Percentiles rank a stretch among this genome's conserved stretches.
phyloP scores from a whole-genome alignment of 768 basidiomycete species.

The Mycena capillaripes region DNA sequence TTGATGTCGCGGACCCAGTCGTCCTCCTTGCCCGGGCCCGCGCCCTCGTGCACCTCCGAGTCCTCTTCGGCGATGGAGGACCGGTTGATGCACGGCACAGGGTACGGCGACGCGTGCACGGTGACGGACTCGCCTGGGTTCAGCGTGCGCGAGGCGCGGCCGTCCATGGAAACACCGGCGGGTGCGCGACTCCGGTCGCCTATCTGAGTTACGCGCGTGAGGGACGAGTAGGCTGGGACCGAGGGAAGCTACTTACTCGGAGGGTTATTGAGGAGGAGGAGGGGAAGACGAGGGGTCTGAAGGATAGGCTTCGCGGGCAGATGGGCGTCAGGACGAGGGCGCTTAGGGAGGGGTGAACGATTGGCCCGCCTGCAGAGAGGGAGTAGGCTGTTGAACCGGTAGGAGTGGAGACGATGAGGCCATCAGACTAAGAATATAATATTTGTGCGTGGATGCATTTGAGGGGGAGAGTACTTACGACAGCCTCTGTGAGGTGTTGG shows the following conservation, averaged over 20 bases:
- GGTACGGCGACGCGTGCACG: slow-evolving; percentile 87
- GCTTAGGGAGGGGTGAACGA: slow-evolving; percentile 93
- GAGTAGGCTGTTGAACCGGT: slow-evolving; percentile 98
- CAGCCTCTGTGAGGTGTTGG: slow-evolving; percentile 95
- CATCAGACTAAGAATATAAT: slow-evolving; percentile 78
- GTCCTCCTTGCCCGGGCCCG: slow-evolving; percentile 85
- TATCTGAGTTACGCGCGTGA: slow-evolving; percentile 64
- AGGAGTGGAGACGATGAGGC: slow-evolving; percentile 94
- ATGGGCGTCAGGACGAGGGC: slow-evolving; percentile 96
- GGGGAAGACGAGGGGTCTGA: slow-evolving; percentile 93
- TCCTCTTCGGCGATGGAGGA: slow-evolving; percentile 77
- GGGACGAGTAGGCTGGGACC: background rate
- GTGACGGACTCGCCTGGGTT: slow-evolving; percentile 89
- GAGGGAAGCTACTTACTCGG: slow-evolving; percentile 64
- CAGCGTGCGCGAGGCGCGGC: slow-evolving; percentile 85
- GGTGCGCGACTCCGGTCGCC: slow-evolving; percentile 88
- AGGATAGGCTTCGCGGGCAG: slow-evolving; percentile 92
- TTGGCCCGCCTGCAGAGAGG: slow-evolving; percentile 94
- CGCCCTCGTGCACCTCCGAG: slow-evolving; percentile 69
- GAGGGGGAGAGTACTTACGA: slow-evolving; percentile 67
- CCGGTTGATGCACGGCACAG: slow-evolving; percentile 94
- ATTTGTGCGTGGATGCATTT: slow-evolving; percentile 17
- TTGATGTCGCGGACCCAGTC: slow-evolving; percentile 99
- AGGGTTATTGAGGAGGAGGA: slow-evolving; percentile 82
- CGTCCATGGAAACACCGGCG: slow-evolving; percentile 95